phyloP scores from a whole-genome alignment of 2,329 filamentous ascomycete species.

The Trichophyton benhamiae region DNA sequence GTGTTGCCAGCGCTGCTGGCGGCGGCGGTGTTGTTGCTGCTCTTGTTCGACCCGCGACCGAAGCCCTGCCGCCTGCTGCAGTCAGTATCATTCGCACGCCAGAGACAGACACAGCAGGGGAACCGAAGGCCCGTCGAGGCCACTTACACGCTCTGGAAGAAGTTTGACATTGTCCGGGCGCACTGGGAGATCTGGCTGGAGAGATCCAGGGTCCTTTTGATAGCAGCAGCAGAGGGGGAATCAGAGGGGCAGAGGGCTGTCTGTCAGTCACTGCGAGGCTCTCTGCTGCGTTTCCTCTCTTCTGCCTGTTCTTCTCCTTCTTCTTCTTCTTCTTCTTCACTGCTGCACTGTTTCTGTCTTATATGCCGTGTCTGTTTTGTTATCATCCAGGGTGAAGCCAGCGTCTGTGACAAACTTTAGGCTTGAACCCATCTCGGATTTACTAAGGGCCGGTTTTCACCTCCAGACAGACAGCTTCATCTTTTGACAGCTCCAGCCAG shows the following conservation, averaged over 20 bases:
- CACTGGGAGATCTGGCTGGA: neutral
- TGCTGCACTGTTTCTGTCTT: neutral
- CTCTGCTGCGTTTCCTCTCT: neutral
- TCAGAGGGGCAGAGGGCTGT: neutral
- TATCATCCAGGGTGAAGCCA: neutral
- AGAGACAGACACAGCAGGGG: neutral
- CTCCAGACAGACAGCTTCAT: neutral
- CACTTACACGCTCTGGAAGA: conserved; percentile 41
- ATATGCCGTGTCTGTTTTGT: neutral
- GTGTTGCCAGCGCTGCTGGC: neutral
- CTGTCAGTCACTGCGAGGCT: neutral
- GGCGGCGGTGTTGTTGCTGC: conserved; percentile 4
- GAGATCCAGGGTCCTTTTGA: neutral
- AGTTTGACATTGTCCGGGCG: conserved; percentile 33
- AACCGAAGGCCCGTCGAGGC: too few relatives aligned
- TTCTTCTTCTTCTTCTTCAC: neutral
- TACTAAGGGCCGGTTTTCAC: neutral
- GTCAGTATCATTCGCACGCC: neutral
- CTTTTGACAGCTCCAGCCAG: neutral
- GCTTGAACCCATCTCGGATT: neutral
- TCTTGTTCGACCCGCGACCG: conserved; percentile 36
- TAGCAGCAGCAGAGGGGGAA: neutral
- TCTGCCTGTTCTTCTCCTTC: neutral
- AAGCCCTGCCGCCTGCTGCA: conserved; percentile 36
- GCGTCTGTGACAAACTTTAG: neutral